phyloP scores from a whole-genome alignment of 1,284 basidiomycete genomes.

The Microstroma glucosiphilum region DNA sequence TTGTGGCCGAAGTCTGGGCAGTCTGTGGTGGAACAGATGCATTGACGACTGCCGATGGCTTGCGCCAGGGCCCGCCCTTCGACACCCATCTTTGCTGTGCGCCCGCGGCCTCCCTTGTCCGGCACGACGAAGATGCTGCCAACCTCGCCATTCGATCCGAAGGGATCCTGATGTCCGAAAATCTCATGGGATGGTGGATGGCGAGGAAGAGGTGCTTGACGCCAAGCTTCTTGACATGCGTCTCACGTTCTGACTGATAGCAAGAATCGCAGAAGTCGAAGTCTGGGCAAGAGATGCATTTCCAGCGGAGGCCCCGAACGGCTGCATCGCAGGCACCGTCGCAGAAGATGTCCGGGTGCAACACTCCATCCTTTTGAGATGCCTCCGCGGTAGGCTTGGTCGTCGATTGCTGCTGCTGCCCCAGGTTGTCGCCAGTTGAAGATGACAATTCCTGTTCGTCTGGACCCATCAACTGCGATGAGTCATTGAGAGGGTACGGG shows the following conservation, averaged over 20 bases:
- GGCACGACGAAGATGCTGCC: background rate
- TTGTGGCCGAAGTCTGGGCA: background rate
- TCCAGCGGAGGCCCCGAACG: background rate
- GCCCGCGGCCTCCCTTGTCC: background rate
- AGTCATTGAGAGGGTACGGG: background rate
- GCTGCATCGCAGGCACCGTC: conserved; percentile 2
- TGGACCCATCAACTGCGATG: background rate
- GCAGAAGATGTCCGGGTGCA: conserved; percentile 6
- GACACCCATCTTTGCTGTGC: too few species aligned
- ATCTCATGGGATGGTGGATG: background rate
- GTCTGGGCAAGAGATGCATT: background rate
- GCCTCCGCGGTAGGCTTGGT: background rate
- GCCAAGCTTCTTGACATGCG: background rate
- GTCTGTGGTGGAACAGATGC: background rate
- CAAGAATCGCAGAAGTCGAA: conserved; percentile 3
- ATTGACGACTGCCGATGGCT: background rate
- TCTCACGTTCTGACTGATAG: conserved; percentile 2
- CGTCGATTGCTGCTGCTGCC: background rate
- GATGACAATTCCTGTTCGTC: background rate
- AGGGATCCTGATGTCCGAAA: background rate
- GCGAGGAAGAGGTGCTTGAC: conserved; percentile 1
- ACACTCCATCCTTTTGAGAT: background rate
- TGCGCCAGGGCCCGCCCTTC: too few species aligned
- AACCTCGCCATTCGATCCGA: background rate
- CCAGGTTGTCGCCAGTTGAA: background rate